Base-by-base conservation (phyloP, 108 stramenopile genomes). In the Fragilaria crotonensis region DNA sequence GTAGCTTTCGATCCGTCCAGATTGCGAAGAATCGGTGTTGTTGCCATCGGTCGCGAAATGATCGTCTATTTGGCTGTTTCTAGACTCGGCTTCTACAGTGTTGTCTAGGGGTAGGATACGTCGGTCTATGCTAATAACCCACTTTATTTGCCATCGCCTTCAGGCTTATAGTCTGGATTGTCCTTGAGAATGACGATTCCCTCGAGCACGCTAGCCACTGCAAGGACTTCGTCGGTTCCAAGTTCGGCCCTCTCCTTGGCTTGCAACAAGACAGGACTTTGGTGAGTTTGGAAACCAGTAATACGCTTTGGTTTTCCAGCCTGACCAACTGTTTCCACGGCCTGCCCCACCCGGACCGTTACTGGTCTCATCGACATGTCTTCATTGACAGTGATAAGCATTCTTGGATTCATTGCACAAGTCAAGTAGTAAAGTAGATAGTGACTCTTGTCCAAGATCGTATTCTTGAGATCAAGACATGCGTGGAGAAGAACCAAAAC, bases 271-370 rank as follows among this genome's bases (percentile, higher is more conserved):
- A 98, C 99, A 21, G 99, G 99, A 20, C 97, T 95, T 21, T 91
- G 96, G 74, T 99, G 99, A 25, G 99, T 99, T 74, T 99, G 99
- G 77, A 99, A 99, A 55, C 99, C 99, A 30, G 99, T 99, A 54
- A 99, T 99, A 41, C 95, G 95, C 80, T 97, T 98, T 28, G 99
- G 99, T 58, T 95, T 94, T 57, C 99, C 99, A 14, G 99, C 97
- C 76, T 98, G 97, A 19, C 99, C 99, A n/a, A 99, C 99, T 19
- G 97, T 99, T 63, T 99, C 99, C 2, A 98, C 97, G 4, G 97
- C 97, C 69, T 95, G 95, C 30, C 99, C 99, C 23, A 99, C 97
- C 25, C 99, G 95, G 25, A 96, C 97, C 22, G 95, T 96, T 22
- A 95, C 93, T 20, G 88, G 88, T 52, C 88, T 68, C 78, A 81